Base-by-base conservation (phyloP, 768 basidiomycete genomes). In the Mycena pura region DNA sequence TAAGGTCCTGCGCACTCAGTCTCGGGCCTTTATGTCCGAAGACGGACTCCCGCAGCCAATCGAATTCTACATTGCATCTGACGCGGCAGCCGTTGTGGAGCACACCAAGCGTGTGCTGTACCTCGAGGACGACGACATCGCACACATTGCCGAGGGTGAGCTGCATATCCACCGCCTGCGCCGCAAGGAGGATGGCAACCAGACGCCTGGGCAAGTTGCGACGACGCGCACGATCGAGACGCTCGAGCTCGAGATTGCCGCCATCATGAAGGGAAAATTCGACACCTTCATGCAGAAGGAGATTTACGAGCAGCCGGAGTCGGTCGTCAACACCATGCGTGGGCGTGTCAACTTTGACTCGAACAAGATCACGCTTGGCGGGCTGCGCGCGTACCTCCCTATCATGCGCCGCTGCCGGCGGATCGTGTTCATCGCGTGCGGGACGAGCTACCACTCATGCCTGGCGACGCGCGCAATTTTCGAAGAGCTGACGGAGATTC, bases 271-370 rank as follows among this genome's bases (percentile, higher is more conserved):
- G 85, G 97, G 97, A 73, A 94, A 95, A 77, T 99, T 99, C 74
- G 94, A 94, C 73, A 96, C 96, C 73, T 99, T 99, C 81, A 99
- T 99, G 97, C 96, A 99, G 76, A 99, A 99, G 82, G 97, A 99
- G 77, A 98, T 98, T 69, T 98, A 95, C 82, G 93, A 98, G 73
- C 96, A 99, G 76, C 96, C 97, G 49, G 97, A 99, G 73, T 96
- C 95, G 25, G 97, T 99, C 64, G 95, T 99, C 78, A 99, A 99
- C 85, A 99, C 97, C 49, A 99, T 99, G 97, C 92, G 97, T 86
- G 97, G 97, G 62, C 95, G 97, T 68, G 92, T 99, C 82, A 99
- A 97, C 84, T 99, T 99, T 69, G 97, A 99, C 72, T 87, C 84
- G 52, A 86, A 93, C 77, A 84, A 84, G 65, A 92, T 99, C 72